Base-by-base conservation (phyloP, 169 alveolate species). In the Cryptosporidium ubiquitum region DNA sequence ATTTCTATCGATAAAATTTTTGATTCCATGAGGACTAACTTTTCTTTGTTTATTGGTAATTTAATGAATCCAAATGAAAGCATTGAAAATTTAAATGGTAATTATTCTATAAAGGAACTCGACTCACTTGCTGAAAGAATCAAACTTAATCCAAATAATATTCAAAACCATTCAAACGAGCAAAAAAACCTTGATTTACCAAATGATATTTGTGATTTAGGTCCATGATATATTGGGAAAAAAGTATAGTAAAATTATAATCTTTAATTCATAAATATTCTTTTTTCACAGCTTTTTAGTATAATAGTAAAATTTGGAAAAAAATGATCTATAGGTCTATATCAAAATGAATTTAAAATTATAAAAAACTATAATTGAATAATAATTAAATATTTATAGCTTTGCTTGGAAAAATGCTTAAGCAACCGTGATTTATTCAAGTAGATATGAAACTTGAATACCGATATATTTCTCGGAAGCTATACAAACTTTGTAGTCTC, bases 41-140 rank as follows among this genome's bases (percentile, higher is more conserved):
- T 73, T 51, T 6, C 10, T 26, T 6, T 35, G 5, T 18, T 73
- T 29, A 31, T 37, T 39, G 60, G 69, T 33, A 71, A 57, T 7
- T n/a, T 31, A 16, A 20, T 37, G 35, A 57, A 55, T 23, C n/a
- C 14, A 10, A 26, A 26, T 35, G 68, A 37, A 12, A 29, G 12
- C 0, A 4, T 64, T 37, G 26, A 60, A 26, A 26, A 16, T 40
- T 64, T 58, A 12, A 79, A 79, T n/a, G 89, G 89, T 1, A 42
- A 66, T 3, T 79, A 79, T 79, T 79, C 89, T 10, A 16, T 79
- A 1, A 64, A 64, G 20, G 69, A 79, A 20, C 69, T 79, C 1
- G 89, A 79, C 18, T 29, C 26, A n/a, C 55, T 79, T 79, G 89
- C 75, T 10, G 75, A 79, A 61, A 35, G 68, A 42, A 79, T 79